These are phyloP conservation scores for Monilinia laxa DNA, from an alignment of 2,329 filamentous ascomycete species.

Conservation along the genomic window DNA sequence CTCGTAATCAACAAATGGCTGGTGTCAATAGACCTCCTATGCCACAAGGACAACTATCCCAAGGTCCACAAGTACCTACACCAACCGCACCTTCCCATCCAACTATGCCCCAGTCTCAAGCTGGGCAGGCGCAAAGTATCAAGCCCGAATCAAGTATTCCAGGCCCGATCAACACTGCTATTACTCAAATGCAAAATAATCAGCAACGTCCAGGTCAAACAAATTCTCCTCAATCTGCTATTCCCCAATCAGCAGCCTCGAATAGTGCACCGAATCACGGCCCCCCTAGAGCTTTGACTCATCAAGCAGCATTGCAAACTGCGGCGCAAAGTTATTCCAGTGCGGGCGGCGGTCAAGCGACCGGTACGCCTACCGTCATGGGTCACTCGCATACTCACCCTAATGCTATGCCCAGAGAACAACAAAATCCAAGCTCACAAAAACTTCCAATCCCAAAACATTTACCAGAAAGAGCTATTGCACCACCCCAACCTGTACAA, in stretches of 20 bases:
- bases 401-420: constrained; percentile 33
- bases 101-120: constrained; percentile 28
- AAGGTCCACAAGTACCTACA: constrained; percentile 27
- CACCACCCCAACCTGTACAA: constrained; percentile 69
- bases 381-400: constrained; percentile 37
- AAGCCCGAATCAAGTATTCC: constrained; percentile 36
- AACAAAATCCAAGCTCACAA: constrained; percentile 35
- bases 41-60: constrained; percentile 29
- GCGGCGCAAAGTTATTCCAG: constrained; percentile 41
- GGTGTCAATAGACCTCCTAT: constrained; percentile 33
- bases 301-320: constrained; percentile 38
- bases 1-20: constrained; percentile 39
- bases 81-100: constrained; percentile 30
- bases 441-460: constrained; percentile 58
- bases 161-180: constrained; percentile 37
- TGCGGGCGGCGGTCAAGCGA: constrained; percentile 29
- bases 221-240: constrained; percentile 39
- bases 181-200: constrained; percentile 33
- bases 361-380: constrained; percentile 37
- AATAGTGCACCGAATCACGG: constrained; percentile 30
- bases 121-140: constrained; percentile 29
- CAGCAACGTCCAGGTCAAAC: constrained; percentile 33
- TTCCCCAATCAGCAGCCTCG: constrained; percentile 37
- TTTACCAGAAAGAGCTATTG: constrained; percentile 65
- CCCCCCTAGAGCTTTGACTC: constrained; percentile 36